These are phyloP conservation scores for Calonectria fujianensis DNA, from an alignment of 2,329 filamentous ascomycete genomes.

Conservation along the genomic window DNA sequence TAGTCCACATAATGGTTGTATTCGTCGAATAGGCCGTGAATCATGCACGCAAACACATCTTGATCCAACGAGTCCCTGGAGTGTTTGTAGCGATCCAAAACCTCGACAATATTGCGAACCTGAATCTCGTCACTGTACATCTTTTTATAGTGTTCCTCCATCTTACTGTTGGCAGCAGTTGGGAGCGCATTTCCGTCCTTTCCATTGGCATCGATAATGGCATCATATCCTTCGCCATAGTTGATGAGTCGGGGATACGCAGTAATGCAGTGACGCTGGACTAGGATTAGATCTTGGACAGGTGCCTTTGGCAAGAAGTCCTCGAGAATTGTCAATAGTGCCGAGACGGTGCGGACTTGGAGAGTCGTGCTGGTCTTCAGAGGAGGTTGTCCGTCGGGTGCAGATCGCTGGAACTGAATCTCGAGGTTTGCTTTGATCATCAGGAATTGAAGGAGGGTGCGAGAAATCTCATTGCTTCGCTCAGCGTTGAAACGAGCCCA, in stretches of 20 bases:
- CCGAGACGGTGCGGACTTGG: conserved; percentile 88
- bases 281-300: conserved; percentile 81
- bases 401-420: conserved; percentile 79
- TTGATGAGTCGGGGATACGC: conserved; percentile 97
- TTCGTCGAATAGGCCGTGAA: conserved; percentile 97
- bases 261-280: conserved; percentile 92
- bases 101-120: conserved; percentile 88
- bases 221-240: conserved; percentile 93
- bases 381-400: conserved; percentile 75
- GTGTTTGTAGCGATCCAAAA: conserved; percentile 90
- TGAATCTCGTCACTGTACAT: conserved; percentile 97
- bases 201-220: conserved; percentile 91
- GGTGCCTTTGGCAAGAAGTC: conserved; percentile 77
- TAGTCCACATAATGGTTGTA: conserved; percentile 97
- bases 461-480: conserved; percentile 79
- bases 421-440: conserved; percentile 90
- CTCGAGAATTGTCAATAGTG: conserved; percentile 86
- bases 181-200: conserved; percentile 88
- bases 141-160: conserved; percentile 98
- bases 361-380: conserved; percentile 82
- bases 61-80: conserved; percentile 90
- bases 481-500: conserved; percentile 86
- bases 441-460: conserved; percentile 86
- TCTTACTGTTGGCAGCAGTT: conserved; percentile 86
- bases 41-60: conserved; percentile 98